Evolutionary conservation across 2,329 filamentous ascomycete genomes (phyloP).

Genomic region (Cytospora piceicola): DNA sequence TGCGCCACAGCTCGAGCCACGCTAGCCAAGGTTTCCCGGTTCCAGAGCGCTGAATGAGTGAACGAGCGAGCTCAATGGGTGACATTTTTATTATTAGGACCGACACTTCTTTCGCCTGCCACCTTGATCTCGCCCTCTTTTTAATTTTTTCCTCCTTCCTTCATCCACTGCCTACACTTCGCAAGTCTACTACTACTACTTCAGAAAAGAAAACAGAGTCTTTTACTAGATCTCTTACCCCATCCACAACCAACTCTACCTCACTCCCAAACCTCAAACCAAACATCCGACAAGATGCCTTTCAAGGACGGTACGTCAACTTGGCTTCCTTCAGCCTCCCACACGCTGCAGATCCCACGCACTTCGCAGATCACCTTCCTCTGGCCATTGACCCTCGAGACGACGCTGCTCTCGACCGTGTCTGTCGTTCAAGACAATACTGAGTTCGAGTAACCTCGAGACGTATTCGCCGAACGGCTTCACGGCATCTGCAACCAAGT

Average conservation of each 20-base stretch:
- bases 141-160: slow-evolving; percentile 21
- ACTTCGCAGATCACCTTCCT: slow-evolving; percentile 5
- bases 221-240: slow-evolving; percentile 20
- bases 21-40: slow-evolving; percentile 14
- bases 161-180: slow-evolving; percentile 9
- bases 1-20: slow-evolving; percentile 15
- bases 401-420: not conserved
- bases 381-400: slow-evolving; percentile 34
- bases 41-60: slow-evolving; percentile 9
- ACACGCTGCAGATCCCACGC: slow-evolving; percentile 4
- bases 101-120: not conserved
- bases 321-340: not conserved
- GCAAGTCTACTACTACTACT: not conserved
- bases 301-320: slow-evolving; percentile 45
- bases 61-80: slow-evolving; percentile 27
- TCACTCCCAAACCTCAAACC: slow-evolving; percentile 32
- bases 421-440: not conserved
- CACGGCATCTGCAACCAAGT: not conserved
- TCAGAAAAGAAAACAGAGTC: slow-evolving; percentile 2
- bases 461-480: slow-evolving; percentile 34
- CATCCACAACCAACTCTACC: slow-evolving; percentile 27
- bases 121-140: slow-evolving; percentile 23
- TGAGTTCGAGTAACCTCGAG: too few species aligned
- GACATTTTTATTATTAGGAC: slow-evolving; percentile 26
- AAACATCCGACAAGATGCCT: slow-evolving; percentile 42